Base-by-base conservation (phyloP, 495 filamentous ascomycete species). In the Aspergillus nidulans region DNA sequence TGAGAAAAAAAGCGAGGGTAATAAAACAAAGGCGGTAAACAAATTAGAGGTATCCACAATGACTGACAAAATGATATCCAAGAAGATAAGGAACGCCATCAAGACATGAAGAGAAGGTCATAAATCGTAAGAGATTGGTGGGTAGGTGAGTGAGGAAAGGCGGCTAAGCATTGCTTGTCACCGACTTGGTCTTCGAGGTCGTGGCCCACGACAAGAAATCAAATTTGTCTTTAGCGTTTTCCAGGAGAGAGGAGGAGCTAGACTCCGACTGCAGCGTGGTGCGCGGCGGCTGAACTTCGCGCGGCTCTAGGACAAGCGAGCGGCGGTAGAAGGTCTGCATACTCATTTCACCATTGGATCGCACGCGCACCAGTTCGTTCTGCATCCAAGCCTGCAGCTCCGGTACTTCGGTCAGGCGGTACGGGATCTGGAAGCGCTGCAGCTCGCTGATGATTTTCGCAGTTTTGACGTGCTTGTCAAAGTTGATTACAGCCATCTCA, bases 371-470 rank as follows among this genome's bases (percentile, higher is more conserved):
- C 58, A 97, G 81, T 69, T 97, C 86, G 13, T 82, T 79, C 59
- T 92, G 83, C 69, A 99, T 85, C 94, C 92, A 97, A 38, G 92
- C 85, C 69, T 97, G 92, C 62, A 99, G 78, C 60, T 97, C 95
- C 0, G 90, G 83, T 13, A 97, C 75, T 62, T 95, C 89, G 4
- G 80, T 77, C 15, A 99, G 79, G 16, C 86, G 84, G 63, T 99
- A 96, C 1, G 95, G 94, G 43, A 96, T 89, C 66, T 99, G 95
- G 79, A 99, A 99, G 23, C 94, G 85, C 69, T 97, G 94, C 10
- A 97, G 80, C 60, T 97, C 92, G 53, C 90, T 90, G 65, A 99
- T 95, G 66, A 96, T 92, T 63, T 88, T 89, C 7, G 95, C 92
- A 3, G 92, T 97, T 66, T 90, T 90, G 66, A 86, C 87, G 65